These are phyloP conservation scores for Cubamyces lactineus DNA, from an alignment of 768 basidiomycete genomes.

Conservation along the genomic window DNA sequence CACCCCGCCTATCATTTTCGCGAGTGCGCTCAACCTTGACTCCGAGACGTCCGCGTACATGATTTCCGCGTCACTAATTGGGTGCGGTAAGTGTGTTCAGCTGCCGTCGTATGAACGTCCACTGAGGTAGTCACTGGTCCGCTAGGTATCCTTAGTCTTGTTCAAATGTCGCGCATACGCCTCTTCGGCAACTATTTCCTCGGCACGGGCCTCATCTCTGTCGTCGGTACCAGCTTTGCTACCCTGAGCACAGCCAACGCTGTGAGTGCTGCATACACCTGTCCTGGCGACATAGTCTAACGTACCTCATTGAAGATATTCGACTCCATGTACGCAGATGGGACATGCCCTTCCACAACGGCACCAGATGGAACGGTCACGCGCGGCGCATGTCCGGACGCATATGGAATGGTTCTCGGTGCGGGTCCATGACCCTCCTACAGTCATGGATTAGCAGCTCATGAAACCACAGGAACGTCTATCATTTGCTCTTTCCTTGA, in stretches of 20 bases:
- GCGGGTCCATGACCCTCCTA: conserved; percentile 20
- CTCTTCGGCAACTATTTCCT: conserved; percentile 68
- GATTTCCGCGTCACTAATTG: conserved; percentile 80
- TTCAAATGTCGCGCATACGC: conserved; percentile 75
- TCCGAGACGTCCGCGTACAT: conserved; percentile 66
- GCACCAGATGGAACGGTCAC: conserved; percentile 61
- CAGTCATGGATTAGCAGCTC: neutral
- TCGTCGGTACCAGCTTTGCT: conserved; percentile 82
- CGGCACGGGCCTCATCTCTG: conserved; percentile 80
- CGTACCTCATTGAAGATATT: conserved; percentile 55
- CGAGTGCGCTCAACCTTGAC: conserved; percentile 63
- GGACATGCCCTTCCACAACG: conserved; percentile 68
- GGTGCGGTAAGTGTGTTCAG: conserved; percentile 65
- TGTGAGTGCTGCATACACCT: conserved; percentile 40
- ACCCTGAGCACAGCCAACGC: conserved; percentile 75
- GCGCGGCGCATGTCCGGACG: conserved; percentile 71
- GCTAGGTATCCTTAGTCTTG: conserved; percentile 69
- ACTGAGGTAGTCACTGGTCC: neutral
- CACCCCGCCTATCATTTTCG: conserved; percentile 83
- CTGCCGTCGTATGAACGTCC: too few species aligned
- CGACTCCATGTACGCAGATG: conserved; percentile 74
- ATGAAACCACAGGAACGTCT: conserved; percentile 57
- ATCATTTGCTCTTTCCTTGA: conserved; percentile 80
- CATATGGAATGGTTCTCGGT: conserved; percentile 80
- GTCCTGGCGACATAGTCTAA: neutral